Base-by-base conservation (phyloP, 805 yeast species). In the Wickerhamiella azyma region DNA sequence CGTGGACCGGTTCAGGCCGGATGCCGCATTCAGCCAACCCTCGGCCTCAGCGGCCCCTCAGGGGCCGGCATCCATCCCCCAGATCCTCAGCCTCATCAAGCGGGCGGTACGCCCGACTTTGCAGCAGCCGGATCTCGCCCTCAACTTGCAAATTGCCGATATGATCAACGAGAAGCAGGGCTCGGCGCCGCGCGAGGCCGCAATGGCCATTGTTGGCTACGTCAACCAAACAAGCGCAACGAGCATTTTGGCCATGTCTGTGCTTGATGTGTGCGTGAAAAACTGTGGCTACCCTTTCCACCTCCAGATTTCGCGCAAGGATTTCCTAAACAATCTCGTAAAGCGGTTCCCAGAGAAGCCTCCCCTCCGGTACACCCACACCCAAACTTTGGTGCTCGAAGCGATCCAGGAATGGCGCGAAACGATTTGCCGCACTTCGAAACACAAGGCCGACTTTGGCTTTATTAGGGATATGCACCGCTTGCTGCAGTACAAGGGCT, bases 241-340 rank as follows among this genome's bases (percentile, higher is more conserved):
- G 29, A 76, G 88, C 5, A 77, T 81, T 47, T 78, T 88, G 58
- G 96, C 96, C 9, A 65, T 92, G 52, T 75, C 59, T 32, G 55
- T 75, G 43, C 72, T 92, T 50, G 99, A 92, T 60, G 85, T 85
- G 45, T 68, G 92, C 55, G 98, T 92, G 45, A 92, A 92, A 66
- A 92, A 92, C 67, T 92, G 99, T 67, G 98, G 97, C 5, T 92
- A 89, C 62, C 96, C 98, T 7, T 77, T 92, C 66, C 98, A 92
- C 54, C 70, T 92, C 41, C 98, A 92, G 65, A 85, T 92, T 45
- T 83, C 95, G 3, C 75, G 97, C 50, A 88, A 92, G 64, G 97
- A 89, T 61, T 92, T 92, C 56, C 70, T 92, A 57, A 92, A 92
- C 61, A 95, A 85, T 59, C 72, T 92, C 58, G 98, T 92, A 19